A percentile compares a stretch with the other conserved stretches of the same genome.
Evolutionary conservation across 192 early-diverging fungal species (phyloP).

Genomic region (Podila epicladia): DNA sequence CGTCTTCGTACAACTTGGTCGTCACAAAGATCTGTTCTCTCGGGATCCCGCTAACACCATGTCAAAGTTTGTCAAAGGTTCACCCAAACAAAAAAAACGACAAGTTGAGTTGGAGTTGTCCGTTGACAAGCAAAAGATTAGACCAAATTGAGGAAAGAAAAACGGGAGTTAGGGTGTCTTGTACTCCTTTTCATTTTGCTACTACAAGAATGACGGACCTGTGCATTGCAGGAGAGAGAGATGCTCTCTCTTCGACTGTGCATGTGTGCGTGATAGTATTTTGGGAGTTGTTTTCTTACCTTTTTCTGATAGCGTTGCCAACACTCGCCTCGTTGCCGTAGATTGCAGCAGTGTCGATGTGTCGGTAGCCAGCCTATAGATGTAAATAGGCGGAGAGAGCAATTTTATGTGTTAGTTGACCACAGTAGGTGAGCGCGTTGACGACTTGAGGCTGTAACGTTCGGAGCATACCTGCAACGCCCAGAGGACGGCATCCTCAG

Average conservation of each 20-base stretch:
- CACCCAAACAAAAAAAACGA: too few relatives aligned
- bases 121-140: not conserved
- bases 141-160: not conserved
- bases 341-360: conserved; percentile 61
- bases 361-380: conserved; percentile 56
- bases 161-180: too few relatives aligned
- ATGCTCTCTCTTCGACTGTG: not conserved
- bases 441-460: not conserved
- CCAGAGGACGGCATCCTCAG: conserved; percentile 54
- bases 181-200: too few relatives aligned
- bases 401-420: not conserved
- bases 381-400: not conserved
- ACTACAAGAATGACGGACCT: not conserved
- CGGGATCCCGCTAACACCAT: conserved; percentile 46
- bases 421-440: not conserved
- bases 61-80: not conserved
- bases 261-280: not conserved
- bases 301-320: conserved; percentile 53
- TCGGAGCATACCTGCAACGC: conserved; percentile 41
- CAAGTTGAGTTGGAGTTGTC: too few relatives aligned
- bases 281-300: conserved; percentile 30
- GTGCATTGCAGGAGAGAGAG: too few relatives aligned
- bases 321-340: conserved; percentile 59
- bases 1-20: conserved; percentile 66
- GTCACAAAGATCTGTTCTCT: conserved; percentile 69